phyloP scores from a whole-genome alignment of 2,329 filamentous ascomycete species.

The Epichloe sylvatica region DNA sequence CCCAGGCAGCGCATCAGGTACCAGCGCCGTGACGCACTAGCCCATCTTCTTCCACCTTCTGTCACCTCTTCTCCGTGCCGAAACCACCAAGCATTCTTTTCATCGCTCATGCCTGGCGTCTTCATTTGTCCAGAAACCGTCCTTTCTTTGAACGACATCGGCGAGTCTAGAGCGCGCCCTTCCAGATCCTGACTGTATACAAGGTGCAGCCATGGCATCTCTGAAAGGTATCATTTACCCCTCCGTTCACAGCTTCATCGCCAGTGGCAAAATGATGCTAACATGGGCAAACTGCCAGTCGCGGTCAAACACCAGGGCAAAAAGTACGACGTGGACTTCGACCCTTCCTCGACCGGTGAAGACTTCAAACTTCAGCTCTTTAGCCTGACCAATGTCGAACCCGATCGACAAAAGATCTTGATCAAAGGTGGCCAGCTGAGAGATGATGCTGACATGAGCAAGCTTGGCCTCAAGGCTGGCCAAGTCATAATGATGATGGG shows the following conservation, averaged over 20 bases:
- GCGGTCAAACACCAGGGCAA: constrained; percentile 92
- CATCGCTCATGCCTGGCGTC: neutral
- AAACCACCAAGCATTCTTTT: neutral
- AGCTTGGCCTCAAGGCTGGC: constrained; percentile 70
- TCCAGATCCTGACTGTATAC: neutral
- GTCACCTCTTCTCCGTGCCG: neutral
- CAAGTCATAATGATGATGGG: constrained; percentile 96
- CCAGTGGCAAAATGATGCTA: constrained; percentile 5
- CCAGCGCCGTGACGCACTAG: constrained; percentile 1
- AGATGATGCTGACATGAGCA: constrained; percentile 78
- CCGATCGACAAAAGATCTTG: constrained; percentile 88
- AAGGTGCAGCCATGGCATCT: constrained; percentile 27
- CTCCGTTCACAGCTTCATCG: constrained; percentile 5
- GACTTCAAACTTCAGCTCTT: constrained; percentile 93
- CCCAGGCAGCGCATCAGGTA: neutral
- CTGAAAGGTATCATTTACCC: constrained; percentile 33
- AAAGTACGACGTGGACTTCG: constrained; percentile 87
- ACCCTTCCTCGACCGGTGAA: constrained; percentile 71
- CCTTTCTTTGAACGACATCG: neutral
- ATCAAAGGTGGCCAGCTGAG: constrained; percentile 92
- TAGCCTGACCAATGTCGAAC: constrained; percentile 89
- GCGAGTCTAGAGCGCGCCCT: neutral
- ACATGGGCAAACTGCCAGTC: constrained; percentile 30
- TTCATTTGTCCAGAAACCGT: neutral
- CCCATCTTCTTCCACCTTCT: neutral